A percentile compares a stretch with the other conserved stretches of the same genome.
phyloP scores from a whole-genome alignment of 2,329 filamentous ascomycete species.

The Claviceps sp. region DNA sequence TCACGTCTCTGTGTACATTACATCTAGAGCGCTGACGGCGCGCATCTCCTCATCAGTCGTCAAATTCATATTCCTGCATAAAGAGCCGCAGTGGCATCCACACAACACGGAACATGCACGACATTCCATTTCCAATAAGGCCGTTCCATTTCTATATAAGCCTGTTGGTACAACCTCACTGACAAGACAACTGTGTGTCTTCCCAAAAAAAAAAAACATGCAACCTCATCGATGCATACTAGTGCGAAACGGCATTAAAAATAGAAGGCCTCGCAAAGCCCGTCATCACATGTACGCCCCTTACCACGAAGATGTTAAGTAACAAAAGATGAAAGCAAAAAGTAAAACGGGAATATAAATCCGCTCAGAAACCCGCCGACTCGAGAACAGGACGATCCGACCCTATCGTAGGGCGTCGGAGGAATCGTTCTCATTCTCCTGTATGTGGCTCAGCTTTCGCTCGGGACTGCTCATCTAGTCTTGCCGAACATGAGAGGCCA shows the following conservation, averaged over 20 bases:
- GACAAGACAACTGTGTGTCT: not conserved
- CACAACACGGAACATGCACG: not conserved
- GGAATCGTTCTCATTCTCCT: no score
- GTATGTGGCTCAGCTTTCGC: no score
- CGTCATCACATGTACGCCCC: constrained; percentile 4
- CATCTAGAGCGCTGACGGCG: no score
- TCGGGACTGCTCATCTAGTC: no score
- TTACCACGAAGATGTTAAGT: not conserved
- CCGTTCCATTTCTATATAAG: not conserved
- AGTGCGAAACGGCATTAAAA: not conserved
- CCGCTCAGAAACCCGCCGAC: not conserved
- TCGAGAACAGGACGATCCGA: not conserved
- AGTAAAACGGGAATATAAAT: not conserved
- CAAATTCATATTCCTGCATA: no score
- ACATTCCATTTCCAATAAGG: not conserved
- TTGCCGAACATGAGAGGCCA: no score
- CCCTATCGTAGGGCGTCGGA: no score
- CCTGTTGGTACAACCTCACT: constrained; percentile 3
- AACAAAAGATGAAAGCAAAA: not conserved
- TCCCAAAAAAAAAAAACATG: not conserved
- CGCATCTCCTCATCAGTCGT: no score
- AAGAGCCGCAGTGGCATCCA: no score
- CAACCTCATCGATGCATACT: not conserved
- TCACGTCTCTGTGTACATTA: no score
- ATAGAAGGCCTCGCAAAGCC: not conserved